Conservation (phyloP, 352 stramenopile genomes). For the Hyaloperonospora arabidopsidis region DNA sequence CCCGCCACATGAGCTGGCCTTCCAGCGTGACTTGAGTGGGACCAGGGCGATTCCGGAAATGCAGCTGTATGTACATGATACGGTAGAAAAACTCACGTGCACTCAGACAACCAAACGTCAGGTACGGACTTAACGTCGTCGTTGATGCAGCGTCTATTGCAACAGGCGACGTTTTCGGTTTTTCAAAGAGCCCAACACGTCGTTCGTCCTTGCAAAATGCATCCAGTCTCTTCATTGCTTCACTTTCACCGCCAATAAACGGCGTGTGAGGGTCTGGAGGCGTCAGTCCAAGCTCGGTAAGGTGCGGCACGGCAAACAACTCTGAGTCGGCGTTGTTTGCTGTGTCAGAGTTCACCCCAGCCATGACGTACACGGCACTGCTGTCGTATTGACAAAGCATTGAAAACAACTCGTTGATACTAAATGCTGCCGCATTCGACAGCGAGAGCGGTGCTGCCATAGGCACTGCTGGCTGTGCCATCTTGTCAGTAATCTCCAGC, state of each 20-base stretch:
- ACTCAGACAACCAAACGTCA: conserved; percentile 87
- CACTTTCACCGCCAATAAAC: conserved; percentile 48
- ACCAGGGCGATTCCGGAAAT: conserved; percentile 75
- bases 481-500: conserved; percentile 43
- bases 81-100: conserved; percentile 68
- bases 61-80: conserved; percentile 81
- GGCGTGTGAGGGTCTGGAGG: conserved; percentile 34
- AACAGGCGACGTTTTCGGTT: conserved; percentile 90
- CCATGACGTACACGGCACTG: conserved; percentile 15
- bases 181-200: conserved; percentile 90
- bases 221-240: conserved; percentile 41
- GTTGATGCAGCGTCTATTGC: conserved; percentile 82
- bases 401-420: conserved; percentile 25
- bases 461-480: conserved; percentile 45
- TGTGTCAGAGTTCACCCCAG: conserved; percentile 14
- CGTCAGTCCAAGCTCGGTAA: conserved; percentile 36
- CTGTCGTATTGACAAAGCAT: conserved; percentile 20
- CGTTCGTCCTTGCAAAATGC: conserved; percentile 51
- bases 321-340: conserved; percentile 2
- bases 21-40: conserved; percentile 86
- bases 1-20: conserved; percentile 93
- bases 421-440: conserved; percentile 13
- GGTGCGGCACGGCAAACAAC: conserved; percentile 34
- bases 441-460: conserved; percentile 29
- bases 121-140: conserved; percentile 90